Evolutionary conservation across 2,329 filamentous ascomycete species (phyloP).

Genomic region (Penicillium brevicompactum): DNA sequence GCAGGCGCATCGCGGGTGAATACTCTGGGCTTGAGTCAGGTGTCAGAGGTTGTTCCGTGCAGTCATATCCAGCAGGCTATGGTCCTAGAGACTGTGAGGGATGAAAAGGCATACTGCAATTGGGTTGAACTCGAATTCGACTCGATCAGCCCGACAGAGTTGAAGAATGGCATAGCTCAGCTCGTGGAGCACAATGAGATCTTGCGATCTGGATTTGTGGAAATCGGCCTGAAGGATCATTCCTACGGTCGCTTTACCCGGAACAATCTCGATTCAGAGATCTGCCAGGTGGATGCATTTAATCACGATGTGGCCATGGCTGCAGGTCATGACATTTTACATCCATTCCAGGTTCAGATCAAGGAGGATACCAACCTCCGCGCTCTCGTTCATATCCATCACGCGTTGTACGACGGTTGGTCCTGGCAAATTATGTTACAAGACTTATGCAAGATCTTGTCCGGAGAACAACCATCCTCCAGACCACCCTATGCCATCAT

Average conservation of each 20-base stretch:
- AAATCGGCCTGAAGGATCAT: slow-evolving; percentile 47
- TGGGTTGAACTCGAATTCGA: slow-evolving; percentile 68
- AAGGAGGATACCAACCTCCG: slow-evolving; percentile 23
- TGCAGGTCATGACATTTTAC: slow-evolving; percentile 47
- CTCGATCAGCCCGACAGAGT: slow-evolving; percentile 34
- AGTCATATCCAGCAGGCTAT: slow-evolving; percentile 77
- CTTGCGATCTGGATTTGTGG: slow-evolving; percentile 72
- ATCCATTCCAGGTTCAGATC: slow-evolving; percentile 67
- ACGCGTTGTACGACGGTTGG: slow-evolving; percentile 93
- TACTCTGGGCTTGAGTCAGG: slow-evolving; percentile 21
- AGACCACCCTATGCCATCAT: slow-evolving; percentile 66
- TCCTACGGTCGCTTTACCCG: slow-evolving; percentile 67
- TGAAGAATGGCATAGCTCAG: slow-evolving; percentile 54
- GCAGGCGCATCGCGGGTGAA: slow-evolving; percentile 49
- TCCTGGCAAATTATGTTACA: slow-evolving; percentile 73
- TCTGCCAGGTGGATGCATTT: slow-evolving; percentile 48
- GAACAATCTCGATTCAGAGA: slow-evolving; percentile 49
- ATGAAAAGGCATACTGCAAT: slow-evolving; percentile 72
- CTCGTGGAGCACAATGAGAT: slow-evolving; percentile 64
- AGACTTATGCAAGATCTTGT: slow-evolving; percentile 63
- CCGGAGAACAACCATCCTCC: slow-evolving; percentile 23
- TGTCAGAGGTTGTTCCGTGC: slow-evolving; percentile 58
- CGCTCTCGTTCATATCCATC: slow-evolving; percentile 66
- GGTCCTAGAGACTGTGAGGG: slow-evolving; percentile 70
- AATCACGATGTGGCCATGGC: slow-evolving; percentile 43